Conservation (phyloP, 495 filamentous ascomycete species). For the Tuber microsphaerosporum region DNA sequence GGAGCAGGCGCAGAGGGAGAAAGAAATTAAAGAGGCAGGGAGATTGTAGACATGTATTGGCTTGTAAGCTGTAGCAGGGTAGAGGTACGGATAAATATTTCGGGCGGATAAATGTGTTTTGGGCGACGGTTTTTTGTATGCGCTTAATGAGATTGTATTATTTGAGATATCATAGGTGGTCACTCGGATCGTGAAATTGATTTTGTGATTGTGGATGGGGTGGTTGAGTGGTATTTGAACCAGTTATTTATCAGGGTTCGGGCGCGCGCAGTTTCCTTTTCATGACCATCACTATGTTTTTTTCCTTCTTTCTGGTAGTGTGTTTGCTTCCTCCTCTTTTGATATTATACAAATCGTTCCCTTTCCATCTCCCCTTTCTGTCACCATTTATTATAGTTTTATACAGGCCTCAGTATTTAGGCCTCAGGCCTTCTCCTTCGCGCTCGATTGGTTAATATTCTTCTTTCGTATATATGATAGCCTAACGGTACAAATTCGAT, state of each 20-base stretch:
- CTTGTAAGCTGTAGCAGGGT: neutral
- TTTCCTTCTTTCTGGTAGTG: neutral
- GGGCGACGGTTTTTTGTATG: neutral
- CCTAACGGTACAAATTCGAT: neutral
- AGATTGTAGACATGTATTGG: conserved; percentile 14
- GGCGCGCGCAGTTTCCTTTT: neutral
- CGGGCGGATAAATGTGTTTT: neutral
- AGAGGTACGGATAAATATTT: neutral
- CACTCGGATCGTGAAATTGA: neutral
- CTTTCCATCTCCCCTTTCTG: neutral
- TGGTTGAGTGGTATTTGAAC: neutral
- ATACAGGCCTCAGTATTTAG: neutral
- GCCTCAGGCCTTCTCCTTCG: neutral
- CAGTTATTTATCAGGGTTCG: neutral
- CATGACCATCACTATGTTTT: neutral
- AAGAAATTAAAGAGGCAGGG: conserved; percentile 8
- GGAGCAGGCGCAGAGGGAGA: conserved; percentile 39
- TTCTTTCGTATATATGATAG: neutral
- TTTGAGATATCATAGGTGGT: neutral
- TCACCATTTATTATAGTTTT: neutral
- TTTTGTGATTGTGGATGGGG: neutral
- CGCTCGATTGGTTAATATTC: neutral
- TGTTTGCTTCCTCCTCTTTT: neutral
- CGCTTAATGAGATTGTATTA: neutral
- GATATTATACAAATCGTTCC: too few relatives aligned